Conservation (phyloP, 2,329 filamentous ascomycete genomes). For the Celoporthe dispersa region DNA sequence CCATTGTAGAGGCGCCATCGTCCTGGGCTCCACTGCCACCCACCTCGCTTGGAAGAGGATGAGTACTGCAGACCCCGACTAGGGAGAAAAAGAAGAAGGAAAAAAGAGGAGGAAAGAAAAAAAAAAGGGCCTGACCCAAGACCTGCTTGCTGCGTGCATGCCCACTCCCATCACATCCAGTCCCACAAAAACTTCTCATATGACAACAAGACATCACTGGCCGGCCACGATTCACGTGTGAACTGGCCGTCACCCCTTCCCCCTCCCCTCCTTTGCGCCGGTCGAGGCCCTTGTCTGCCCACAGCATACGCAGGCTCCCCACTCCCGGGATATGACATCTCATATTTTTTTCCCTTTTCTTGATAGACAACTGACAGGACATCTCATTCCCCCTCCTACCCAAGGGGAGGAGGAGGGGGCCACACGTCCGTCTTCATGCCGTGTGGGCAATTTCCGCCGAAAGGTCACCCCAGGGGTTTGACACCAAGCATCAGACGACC, state of each 20-base stretch:
- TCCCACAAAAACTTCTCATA: not conserved
- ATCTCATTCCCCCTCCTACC: not conserved
- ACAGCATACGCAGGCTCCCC: not conserved
- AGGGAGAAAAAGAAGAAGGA: no score
- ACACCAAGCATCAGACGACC: not conserved
- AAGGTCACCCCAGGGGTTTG: not conserved
- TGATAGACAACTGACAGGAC: not conserved
- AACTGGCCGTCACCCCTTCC: not conserved
- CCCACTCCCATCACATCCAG: not conserved
- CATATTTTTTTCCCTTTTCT: not conserved
- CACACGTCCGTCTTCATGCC: no score
- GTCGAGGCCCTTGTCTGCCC: not conserved
- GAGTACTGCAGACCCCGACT: no score
- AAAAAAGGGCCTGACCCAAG: not conserved
- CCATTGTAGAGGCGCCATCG: not conserved
- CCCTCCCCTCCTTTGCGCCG: not conserved
- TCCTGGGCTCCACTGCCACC: not conserved
- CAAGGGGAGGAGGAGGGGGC: no score
- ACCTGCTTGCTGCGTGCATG: not conserved
- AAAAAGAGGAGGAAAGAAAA: no score
- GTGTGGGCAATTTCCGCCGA: not conserved
- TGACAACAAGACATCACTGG: not conserved
- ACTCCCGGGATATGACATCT: slow-evolving; percentile 5
- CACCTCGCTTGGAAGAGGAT: not conserved
- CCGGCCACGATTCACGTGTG: not conserved